Percentiles rank a stretch among this genome's conserved stretches.
These are phyloP conservation scores for Paraphoma chrysanthemicola DNA, from an alignment of 2,329 filamentous ascomycete species.

Conservation along the genomic window DNA sequence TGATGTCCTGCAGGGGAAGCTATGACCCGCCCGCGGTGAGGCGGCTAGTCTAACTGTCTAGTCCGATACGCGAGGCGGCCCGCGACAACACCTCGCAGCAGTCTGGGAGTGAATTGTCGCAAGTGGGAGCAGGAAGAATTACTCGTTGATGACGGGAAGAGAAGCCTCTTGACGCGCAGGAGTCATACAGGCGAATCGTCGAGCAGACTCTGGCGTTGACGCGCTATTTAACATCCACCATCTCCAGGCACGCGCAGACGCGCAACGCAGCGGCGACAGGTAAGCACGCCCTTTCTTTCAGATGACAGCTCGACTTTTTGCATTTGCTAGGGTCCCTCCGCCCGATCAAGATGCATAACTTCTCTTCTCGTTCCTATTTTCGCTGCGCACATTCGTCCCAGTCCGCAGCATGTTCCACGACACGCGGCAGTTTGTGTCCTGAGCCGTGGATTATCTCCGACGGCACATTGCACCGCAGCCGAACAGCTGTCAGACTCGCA, in stretches of 20 bases:
- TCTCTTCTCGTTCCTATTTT: slow-evolving; percentile 9
- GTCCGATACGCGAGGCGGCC: slow-evolving; percentile 12
- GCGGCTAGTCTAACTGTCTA: slow-evolving; percentile 17
- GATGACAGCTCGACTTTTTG: neutral
- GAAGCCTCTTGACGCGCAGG: neutral
- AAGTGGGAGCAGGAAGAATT: neutral
- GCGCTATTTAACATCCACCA: slow-evolving; percentile 25
- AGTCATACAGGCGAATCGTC: neutral
- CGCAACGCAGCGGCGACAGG: slow-evolving; percentile 28
- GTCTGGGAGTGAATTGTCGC: neutral
- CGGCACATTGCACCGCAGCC: neutral
- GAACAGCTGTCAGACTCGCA: neutral
- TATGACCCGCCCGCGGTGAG: slow-evolving; percentile 10
- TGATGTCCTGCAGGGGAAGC: slow-evolving; percentile 28
- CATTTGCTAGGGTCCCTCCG: slow-evolving; percentile 5
- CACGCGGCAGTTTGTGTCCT: slow-evolving; percentile 32
- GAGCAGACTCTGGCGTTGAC: neutral
- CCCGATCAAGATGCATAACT: neutral
- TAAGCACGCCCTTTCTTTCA: slow-evolving; percentile 1
- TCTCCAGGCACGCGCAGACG: slow-evolving; percentile 42
- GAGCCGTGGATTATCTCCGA: slow-evolving; percentile 2
- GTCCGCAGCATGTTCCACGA: slow-evolving; percentile 21
- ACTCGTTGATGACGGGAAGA: neutral
- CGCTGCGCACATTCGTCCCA: slow-evolving; percentile 24
- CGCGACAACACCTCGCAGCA: slow-evolving; percentile 7